Conservation (phyloP, 1,139 yeast species). For the Magnusiomyces ingens region DNA sequence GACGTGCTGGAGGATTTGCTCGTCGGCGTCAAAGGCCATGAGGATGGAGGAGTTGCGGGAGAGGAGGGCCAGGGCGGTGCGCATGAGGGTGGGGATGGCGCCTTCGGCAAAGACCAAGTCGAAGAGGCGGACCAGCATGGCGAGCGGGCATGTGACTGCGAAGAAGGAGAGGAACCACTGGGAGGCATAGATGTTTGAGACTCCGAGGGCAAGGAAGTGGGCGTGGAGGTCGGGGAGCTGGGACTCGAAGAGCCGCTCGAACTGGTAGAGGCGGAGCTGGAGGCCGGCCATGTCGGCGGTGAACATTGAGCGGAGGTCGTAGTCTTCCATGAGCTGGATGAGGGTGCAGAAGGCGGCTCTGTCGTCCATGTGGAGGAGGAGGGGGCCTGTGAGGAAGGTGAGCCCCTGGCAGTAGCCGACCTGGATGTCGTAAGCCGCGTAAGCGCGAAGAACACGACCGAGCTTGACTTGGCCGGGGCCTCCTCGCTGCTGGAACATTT, state of each 20-base stretch:
- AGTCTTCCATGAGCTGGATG: slow-evolving; percentile 57
- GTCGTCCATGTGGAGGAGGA: slow-evolving; percentile 47
- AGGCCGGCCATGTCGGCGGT: slow-evolving; percentile 53
- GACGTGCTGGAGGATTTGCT: slow-evolving; percentile 54
- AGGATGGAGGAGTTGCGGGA: slow-evolving; percentile 48
- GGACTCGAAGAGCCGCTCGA: slow-evolving; percentile 39
- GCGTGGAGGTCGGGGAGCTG: slow-evolving; percentile 40
- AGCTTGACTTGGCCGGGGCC: slow-evolving; percentile 43
- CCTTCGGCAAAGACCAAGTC: slow-evolving; percentile 57
- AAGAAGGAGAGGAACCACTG: slow-evolving; percentile 67
- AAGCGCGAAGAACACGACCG: slow-evolving; percentile 56
- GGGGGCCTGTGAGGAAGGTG: slow-evolving; percentile 58
- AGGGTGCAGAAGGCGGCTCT: slow-evolving; percentile 48
- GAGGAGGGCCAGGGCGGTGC: slow-evolving; percentile 52
- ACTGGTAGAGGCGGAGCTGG: slow-evolving; percentile 49
- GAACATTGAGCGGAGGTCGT: slow-evolving; percentile 53
- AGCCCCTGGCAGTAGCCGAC: slow-evolving; percentile 71
- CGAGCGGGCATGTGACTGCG: slow-evolving; percentile 54
- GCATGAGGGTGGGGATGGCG: slow-evolving; percentile 55
- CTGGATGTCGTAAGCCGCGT: slow-evolving; percentile 60
- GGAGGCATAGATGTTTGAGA: slow-evolving; percentile 33
- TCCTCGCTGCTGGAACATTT: slow-evolving; percentile 42
- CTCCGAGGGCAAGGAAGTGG: slow-evolving; percentile 40
- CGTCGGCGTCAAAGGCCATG: slow-evolving; percentile 50
- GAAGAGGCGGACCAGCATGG: slow-evolving; percentile 46